Base-by-base conservation (phyloP, 1,139 yeast genomes). In the Magnusiomyces ingens region DNA sequence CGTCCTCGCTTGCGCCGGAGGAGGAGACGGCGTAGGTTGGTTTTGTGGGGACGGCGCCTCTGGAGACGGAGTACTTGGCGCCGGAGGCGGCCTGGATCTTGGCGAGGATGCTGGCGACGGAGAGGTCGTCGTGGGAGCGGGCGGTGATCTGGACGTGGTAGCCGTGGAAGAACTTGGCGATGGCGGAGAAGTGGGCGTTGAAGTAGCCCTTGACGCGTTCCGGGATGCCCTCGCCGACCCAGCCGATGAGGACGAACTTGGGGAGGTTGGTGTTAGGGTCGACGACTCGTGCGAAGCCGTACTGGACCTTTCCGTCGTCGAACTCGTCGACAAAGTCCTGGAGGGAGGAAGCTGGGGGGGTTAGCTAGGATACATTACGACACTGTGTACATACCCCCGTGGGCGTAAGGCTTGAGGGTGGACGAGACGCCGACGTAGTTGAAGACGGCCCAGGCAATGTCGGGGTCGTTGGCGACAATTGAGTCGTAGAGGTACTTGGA, bases 61-160 rank as follows among this genome's bases (percentile, higher is more conserved):
- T 51, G 13, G 60, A 55, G 53, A 82, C 80, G 3, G 95, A 84
- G 71, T 93, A 93, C 66, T 95, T 82, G 22, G 99, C 96, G 62
- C 99, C 99, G 1, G 98, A 87, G 43, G 99, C 96, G 60, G 89
- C 85, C 59, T 88, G 83, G 50, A 94, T 83, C 62, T 89, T 82
- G 53, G 81, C 77, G 60, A 89, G 70, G 59, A 93, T 80, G 57
- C 86, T 95, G 37, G 78, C 76, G 49, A 85, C 87, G 62, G 87
- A 87, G 67, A 94, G 77, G 67, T 94, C 99, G 64, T 89, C 96
- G 52, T 81, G 78, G 65, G 88, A 95, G 71, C 98, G 81, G n/a
- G 98, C 99, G 45, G 97, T 89, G 60, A 94, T 83, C 71, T 93
- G 98, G 53, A 93, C 91, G 67, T 93, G 99, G 71, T 91, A 93